Evolutionary conservation across 768 basidiomycete genomes (phyloP), one percentile per base, ranked within the genome.

Genomic region (Cystofilobasidium bisporidii): DNA sequence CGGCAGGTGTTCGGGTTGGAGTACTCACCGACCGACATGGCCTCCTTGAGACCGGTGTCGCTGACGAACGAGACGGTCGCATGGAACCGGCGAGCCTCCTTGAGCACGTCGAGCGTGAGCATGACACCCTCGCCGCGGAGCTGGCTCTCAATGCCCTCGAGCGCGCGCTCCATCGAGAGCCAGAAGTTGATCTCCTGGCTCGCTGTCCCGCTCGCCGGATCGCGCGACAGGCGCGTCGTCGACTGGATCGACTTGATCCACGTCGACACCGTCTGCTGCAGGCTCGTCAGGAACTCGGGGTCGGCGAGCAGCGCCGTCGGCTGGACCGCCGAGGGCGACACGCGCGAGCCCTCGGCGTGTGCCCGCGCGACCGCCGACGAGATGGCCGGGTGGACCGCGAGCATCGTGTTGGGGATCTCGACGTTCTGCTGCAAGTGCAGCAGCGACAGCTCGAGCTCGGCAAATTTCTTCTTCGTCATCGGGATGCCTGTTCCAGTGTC

Each of bases 181-280:
- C 96, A 98, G 74, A 99, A 98, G 77, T 98, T 98, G 81, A 99
- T 92, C 76, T 98, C 96, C 74, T 99, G 96, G 0, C 91, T 93
- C 2, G 96, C 94, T 0, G 94, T 98, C 2, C 94, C 94, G 6
- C 89, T 89, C 0, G 86, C 82, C 38, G 98, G 94, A 73, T 98
- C 94, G 28, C 96, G 82, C 2, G 85, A 86, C n/a, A 99, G 84
- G 75, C 94, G 96, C 9, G 96, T 98, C 61, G 98, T 92, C 0
- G 87, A 84, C 76, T 98, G 96, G 64, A 98, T 94, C 36, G 91
- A 87, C 78, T 96, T 96, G 80, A 98, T 96, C 96, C 96, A 99
- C 18, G 85, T 82, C 76, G 98, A 98, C 70, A 98, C 94, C 71
- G 97, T 90, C 12, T 83, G 83, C 72, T 98, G 96, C 0, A 99